Evolutionary conservation across 176 grass and related monocot species (phyloP).

Genomic region (Bonia amplexicaulis): DNA sequence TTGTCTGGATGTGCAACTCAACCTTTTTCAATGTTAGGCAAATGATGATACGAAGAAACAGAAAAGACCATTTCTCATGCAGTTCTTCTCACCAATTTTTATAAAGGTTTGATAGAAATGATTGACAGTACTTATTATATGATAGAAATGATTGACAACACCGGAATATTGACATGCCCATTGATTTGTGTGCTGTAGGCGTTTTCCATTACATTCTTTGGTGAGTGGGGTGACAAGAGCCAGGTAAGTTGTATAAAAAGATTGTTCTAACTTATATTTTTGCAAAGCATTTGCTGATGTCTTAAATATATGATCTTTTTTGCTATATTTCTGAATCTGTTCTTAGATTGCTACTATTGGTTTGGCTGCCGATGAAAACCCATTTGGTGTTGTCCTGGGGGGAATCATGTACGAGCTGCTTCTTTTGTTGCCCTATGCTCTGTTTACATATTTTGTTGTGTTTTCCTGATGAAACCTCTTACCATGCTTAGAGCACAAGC

Average conservation of each 20-base stretch:
- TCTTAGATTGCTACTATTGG: constrained; percentile 96
- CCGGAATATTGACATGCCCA: neutral
- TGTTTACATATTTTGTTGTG: neutral
- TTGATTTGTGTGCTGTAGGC: constrained; percentile 51
- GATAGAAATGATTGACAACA: neutral
- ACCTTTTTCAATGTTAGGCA: constrained; percentile 40
- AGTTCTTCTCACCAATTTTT: constrained; percentile 96
- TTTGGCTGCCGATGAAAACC: constrained; percentile 86
- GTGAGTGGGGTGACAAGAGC: constrained; percentile 99
- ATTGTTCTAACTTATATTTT: neutral
- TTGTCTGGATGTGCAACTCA: constrained; percentile 12
- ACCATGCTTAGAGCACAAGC: constrained; percentile 62
- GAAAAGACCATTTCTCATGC: constrained; percentile 71
- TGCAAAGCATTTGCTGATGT: neutral
- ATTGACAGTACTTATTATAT: constrained; percentile 8
- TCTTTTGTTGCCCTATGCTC: neutral
- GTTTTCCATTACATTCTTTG: constrained; percentile 99
- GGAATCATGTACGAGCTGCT: constrained; percentile 63
- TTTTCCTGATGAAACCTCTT: constrained; percentile 7
- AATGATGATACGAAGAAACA: constrained; percentile 83
- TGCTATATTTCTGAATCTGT: neutral
- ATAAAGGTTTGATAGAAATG: constrained; percentile 62
- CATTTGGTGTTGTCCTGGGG: constrained; percentile 91
- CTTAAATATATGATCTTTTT: constrained; percentile 13
- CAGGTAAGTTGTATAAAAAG: constrained; percentile 53